Evolutionary conservation across 1,284 basidiomycete species (phyloP).

Genomic region (Neonothopanus nambi): DNA sequence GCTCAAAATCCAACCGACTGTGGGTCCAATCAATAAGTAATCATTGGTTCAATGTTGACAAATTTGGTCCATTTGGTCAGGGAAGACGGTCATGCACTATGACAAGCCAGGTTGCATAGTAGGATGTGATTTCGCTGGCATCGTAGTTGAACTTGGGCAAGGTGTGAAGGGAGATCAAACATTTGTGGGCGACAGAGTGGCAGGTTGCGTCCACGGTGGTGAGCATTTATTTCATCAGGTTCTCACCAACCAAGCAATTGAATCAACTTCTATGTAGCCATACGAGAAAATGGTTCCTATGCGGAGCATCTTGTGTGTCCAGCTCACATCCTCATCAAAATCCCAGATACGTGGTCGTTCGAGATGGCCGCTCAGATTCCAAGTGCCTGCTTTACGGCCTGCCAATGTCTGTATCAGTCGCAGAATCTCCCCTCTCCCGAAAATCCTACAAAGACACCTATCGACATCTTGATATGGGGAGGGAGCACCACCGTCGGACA

Average conservation of each 20-base stretch:
- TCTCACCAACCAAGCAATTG: not conserved
- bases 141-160: conserved; percentile 24
- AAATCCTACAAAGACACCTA: conserved; percentile 10
- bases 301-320: conserved; percentile 32
- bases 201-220: conserved; percentile 30
- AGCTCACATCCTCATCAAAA: conserved; percentile 24
- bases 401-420: conserved; percentile 28
- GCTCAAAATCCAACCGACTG: conserved; percentile 35
- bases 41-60: not conserved
- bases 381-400: conserved; percentile 18
- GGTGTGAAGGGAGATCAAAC: conserved; percentile 21
- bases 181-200: conserved; percentile 28
- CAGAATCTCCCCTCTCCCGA: conserved; percentile 24
- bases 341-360: conserved; percentile 31
- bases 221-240: conserved; percentile 5
- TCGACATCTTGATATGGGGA: conserved; percentile 34
- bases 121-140: conserved; percentile 7
- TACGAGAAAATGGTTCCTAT: conserved; percentile 29
- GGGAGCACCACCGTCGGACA: conserved; percentile 36
- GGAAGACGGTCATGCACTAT: conserved; percentile 4
- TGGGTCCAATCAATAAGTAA: conserved; percentile 13
- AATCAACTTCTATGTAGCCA: not conserved
- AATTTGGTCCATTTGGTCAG: not conserved
- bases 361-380: conserved; percentile 32
- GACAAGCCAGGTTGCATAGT: not conserved